Evolutionary conservation across 2,329 filamentous ascomycete species (phyloP).

Genomic region (Colletotrichum sp.): DNA sequence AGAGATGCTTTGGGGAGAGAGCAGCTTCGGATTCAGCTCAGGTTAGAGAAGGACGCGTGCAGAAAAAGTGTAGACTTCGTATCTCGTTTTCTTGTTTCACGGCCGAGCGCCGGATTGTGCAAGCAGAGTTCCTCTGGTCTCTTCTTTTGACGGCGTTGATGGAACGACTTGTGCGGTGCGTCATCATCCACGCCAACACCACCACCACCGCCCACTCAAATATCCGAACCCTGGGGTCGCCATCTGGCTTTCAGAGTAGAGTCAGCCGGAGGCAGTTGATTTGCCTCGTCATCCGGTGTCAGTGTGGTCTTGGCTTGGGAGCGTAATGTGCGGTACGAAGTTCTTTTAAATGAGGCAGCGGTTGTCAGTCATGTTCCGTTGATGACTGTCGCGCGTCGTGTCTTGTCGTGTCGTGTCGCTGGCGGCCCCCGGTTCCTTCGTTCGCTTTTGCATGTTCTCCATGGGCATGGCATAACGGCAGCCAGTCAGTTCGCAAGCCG

Average conservation of each 20-base stretch:
- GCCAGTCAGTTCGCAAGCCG: neutral
- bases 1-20: neutral
- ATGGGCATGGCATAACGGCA: neutral
- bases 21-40: slow-evolving; percentile 18
- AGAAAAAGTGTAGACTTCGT: slow-evolving; percentile 5
- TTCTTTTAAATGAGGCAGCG: neutral
- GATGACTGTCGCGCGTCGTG: neutral
- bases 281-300: neutral
- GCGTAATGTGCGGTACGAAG: neutral
- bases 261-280: neutral
- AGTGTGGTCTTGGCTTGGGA: neutral
- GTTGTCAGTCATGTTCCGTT: neutral
- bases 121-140: neutral
- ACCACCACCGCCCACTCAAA: slow-evolving; percentile 6
- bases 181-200: slow-evolving; percentile 7
- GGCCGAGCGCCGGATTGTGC: neutral
- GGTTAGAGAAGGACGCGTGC: slow-evolving; percentile 3
- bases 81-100: slow-evolving; percentile 5
- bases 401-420: neutral
- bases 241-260: neutral
- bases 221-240: slow-evolving; percentile 6
- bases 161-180: neutral
- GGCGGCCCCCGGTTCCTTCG: neutral
- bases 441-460: neutral
- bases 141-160: neutral